phyloP scores from a whole-genome alignment of 345 rosid species.

The Brassica juncea region DNA sequence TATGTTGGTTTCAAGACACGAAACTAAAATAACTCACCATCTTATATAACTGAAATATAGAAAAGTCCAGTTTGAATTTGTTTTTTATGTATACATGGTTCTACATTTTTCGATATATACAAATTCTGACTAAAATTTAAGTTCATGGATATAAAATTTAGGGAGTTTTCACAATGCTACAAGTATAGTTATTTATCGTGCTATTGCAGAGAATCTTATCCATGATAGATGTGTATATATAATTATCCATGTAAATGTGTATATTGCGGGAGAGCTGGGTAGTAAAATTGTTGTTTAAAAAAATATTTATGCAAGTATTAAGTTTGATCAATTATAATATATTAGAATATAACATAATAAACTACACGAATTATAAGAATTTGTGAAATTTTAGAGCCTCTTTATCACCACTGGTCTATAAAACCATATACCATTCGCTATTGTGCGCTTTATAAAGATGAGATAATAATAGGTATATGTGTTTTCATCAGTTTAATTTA shows the following conservation, averaged over 20 bases:
- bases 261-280: neutral
- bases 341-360: neutral
- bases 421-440: neutral
- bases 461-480: neutral
- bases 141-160: neutral
- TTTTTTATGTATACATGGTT: neutral
- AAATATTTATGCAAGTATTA: neutral
- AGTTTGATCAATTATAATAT: neutral
- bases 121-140: neutral
- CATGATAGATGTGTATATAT: neutral
- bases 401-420: neutral
- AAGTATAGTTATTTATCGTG: neutral
- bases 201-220: neutral
- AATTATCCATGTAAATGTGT: neutral
- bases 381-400: neutral
- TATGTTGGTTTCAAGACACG: neutral
- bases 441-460: slow-evolving; percentile 6
- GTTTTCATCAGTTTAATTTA: neutral
- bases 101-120: neutral
- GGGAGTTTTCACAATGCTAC: neutral
- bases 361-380: neutral
- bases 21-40: neutral
- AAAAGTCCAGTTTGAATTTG: neutral
- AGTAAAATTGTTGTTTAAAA: neutral
- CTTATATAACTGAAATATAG: neutral